Evolutionary conservation across 1,284 basidiomycete species (phyloP).

Genomic region (Meira nashicola): DNA sequence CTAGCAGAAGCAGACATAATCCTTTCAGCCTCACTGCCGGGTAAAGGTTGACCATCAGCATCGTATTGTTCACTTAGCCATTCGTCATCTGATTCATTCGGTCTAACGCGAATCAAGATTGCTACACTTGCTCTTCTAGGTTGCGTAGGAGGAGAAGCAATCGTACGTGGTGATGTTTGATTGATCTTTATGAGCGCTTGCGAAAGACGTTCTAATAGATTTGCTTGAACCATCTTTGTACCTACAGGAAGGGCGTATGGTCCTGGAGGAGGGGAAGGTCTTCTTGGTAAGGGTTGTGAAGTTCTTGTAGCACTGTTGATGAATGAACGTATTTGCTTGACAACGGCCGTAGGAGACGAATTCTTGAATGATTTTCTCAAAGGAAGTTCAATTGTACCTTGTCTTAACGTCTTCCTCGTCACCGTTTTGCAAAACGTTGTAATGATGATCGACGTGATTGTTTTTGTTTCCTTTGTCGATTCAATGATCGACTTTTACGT

Average conservation of each 20-base stretch:
- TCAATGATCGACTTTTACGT: no score
- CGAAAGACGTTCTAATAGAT: conserved; percentile 24
- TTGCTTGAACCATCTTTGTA: background rate
- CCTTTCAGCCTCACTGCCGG: conserved; percentile 19
- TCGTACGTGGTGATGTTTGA: conserved; percentile 40
- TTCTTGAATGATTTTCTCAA: no score
- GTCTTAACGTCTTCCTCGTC: no score
- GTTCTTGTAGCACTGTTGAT: no score
- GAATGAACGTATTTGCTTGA: no score
- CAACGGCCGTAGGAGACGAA: no score
- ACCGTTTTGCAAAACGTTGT: no score
- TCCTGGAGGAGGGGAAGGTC: no score
- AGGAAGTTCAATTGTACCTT: no score
- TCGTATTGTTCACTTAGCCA: conserved; percentile 39
- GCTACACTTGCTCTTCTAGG: conserved; percentile 50
- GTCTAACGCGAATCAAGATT: conserved; percentile 47
- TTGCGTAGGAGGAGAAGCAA: conserved; percentile 47
- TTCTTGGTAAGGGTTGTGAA: no score
- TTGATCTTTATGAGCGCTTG: conserved; percentile 47
- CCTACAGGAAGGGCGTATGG: background rate
- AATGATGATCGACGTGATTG: no score
- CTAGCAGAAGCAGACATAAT: conserved; percentile 15
- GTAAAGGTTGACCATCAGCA: conserved; percentile 20
- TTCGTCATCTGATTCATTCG: conserved; percentile 40
- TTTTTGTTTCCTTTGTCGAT: no score